Evolutionary conservation across 257 asterid species (phyloP).

Genomic region (Forsythia viridissima): DNA sequence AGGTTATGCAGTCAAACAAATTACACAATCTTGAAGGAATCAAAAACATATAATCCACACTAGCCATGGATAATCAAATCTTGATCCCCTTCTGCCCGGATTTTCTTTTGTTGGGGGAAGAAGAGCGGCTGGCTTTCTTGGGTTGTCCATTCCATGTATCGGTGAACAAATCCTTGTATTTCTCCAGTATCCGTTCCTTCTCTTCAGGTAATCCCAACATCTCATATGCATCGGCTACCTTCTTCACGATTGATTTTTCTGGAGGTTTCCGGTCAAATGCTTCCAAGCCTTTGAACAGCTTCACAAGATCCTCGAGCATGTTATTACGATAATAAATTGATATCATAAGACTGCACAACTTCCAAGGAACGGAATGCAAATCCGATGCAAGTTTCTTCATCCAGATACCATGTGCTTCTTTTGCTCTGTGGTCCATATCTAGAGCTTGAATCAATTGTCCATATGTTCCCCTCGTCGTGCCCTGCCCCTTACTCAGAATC

Average conservation of each 20-base stretch:
- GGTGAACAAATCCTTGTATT: constrained; percentile 60
- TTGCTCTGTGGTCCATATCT: constrained; percentile 74
- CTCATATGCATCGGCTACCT: constrained; percentile 80
- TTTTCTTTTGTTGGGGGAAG: constrained; percentile 33
- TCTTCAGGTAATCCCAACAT: constrained; percentile 59
- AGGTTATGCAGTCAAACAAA: not conserved
- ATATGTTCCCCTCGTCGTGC: constrained; percentile 73
- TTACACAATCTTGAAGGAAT: not conserved
- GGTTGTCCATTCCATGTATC: constrained; percentile 29
- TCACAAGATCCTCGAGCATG: constrained; percentile 72
- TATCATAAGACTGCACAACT: constrained; percentile 70
- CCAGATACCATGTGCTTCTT: constrained; percentile 81
- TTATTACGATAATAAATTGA: constrained; percentile 71
- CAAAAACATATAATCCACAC: not conserved
- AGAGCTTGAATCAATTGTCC: constrained; percentile 78
- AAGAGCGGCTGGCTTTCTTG: constrained; percentile 35
- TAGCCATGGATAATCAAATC: not conserved
- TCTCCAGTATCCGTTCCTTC: constrained; percentile 65
- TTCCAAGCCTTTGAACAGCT: constrained; percentile 78
- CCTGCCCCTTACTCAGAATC: constrained; percentile 96
- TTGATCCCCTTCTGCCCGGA: constrained; percentile 2
- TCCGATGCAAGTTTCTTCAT: constrained; percentile 66
- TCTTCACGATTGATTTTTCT: constrained; percentile 67
- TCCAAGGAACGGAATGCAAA: constrained; percentile 83
- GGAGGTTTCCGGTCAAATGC: constrained; percentile 78